phyloP scores from a whole-genome alignment of 1,284 basidiomycete genomes.

The Boletus nobilissimus region DNA sequence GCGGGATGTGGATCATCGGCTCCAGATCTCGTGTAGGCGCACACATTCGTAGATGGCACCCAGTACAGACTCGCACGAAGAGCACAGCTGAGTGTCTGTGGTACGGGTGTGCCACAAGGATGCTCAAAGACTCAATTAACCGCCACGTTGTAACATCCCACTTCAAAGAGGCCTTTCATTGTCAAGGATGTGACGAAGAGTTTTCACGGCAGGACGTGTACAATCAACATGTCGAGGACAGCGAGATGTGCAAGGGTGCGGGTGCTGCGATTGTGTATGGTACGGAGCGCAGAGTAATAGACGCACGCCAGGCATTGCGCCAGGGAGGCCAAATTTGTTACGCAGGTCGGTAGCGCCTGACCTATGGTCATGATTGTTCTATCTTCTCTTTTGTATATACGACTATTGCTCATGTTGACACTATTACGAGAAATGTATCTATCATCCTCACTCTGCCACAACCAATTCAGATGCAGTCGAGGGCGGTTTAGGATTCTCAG shows the following conservation, averaged over 20 bases:
- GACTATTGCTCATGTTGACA: too few species aligned
- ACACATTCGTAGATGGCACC: slow-evolving; percentile 30
- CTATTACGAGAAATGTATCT: background rate
- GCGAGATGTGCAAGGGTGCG: slow-evolving; percentile 1
- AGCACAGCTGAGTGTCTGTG: slow-evolving; percentile 5
- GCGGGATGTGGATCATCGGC: slow-evolving; percentile 28
- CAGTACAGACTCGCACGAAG: background rate
- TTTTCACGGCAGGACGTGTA: slow-evolving; percentile 23
- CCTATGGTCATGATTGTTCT: background rate
- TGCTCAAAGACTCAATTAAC: slow-evolving; percentile 19
- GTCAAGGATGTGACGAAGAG: slow-evolving; percentile 5
- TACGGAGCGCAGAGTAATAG: slow-evolving; percentile 3
- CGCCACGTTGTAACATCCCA: slow-evolving; percentile 25
- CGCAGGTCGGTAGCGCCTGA: background rate
- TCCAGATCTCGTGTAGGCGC: slow-evolving; percentile 7
- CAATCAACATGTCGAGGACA: slow-evolving; percentile 1
- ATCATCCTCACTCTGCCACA: too few species aligned
- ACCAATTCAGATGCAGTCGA: too few species aligned
- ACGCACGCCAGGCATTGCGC: background rate
- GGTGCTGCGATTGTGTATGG: slow-evolving; percentile 10
- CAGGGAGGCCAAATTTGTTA: background rate
- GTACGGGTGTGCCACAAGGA: slow-evolving; percentile 8
- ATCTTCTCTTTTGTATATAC: background rate
- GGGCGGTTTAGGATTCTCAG: too few species aligned
- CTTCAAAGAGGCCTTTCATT: slow-evolving; percentile 15